A percentile compares a stretch with the other conserved stretches of the same genome.
Conservation (phyloP, 495 filamentous ascomycete genomes). For the Tuber indicum region DNA sequence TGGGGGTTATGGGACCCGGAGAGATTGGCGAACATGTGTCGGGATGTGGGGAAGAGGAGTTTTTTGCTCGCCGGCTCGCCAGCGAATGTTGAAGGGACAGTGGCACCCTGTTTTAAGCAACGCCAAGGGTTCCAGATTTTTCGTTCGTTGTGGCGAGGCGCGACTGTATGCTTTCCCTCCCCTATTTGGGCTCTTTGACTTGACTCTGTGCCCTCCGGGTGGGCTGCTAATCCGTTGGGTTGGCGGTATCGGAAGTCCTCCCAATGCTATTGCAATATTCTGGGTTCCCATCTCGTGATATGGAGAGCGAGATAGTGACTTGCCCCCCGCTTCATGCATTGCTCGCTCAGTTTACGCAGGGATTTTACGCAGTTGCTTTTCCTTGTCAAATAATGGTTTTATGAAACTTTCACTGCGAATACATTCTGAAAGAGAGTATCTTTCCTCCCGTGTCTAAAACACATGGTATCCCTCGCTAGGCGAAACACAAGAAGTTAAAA, state of each 20-base stretch:
- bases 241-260: conserved; percentile 47
- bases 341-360: not conserved
- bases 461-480: not conserved
- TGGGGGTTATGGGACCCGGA: conserved; percentile 59
- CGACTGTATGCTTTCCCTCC: not conserved
- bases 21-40: conserved; percentile 49
- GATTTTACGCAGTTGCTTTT: not conserved
- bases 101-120: no score
- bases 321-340: not conserved
- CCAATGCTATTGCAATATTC: conserved; percentile 53
- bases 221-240: not conserved
- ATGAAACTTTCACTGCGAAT: not conserved
- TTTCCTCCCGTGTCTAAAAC: not conserved
- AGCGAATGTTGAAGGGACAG: conserved; percentile 51
- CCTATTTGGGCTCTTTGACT: not conserved
- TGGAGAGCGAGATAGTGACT: not conserved
- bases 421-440: not conserved
- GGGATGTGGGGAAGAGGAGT: conserved; percentile 54
- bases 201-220: not conserved
- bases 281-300: conserved; percentile 34
- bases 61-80: conserved; percentile 63
- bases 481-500: not conserved
- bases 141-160: no score
- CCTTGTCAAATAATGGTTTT: not conserved
- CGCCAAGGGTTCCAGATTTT: no score